Base-by-base conservation (phyloP, 768 basidiomycete genomes). In the Boletus rubroflammeus region DNA sequence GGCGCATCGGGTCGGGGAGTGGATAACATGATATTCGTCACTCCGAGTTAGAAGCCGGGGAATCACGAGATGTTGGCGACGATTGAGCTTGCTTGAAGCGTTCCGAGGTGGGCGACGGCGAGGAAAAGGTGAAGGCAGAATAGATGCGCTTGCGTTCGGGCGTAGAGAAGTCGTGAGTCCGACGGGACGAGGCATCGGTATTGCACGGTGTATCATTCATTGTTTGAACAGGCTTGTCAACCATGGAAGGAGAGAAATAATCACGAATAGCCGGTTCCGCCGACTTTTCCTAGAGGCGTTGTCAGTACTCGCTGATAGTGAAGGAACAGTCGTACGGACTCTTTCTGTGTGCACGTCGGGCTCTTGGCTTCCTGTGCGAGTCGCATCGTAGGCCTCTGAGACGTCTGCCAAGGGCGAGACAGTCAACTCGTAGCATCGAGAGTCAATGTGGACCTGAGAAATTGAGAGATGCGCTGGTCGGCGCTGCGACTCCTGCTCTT, bases 341-440 rank as follows among this genome's bases (percentile, higher is more conserved):
- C 76, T 81, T 63, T 79, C 72, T 47, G 75, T 63, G 54, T 71
- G 72, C 50, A 75, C 72, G 60, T 76, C 77, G 29, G 75, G 71
- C 53, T 68, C 69, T 52, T 73, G 71, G 43, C 73, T 70, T 21
- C 71, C 69, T 29, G 72, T 62, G 26, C 67, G 67, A 19, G 72
- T 58, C 28, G 73, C 71, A 45, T 84, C 84, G 64, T 86, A 89
- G 0, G 89, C 89, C 56, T 79, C 75, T 39, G 77, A 85, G 45
- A 91, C 83, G 67, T 91, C 88, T 35, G 89, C 89, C 60, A 91
- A 70, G 41, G 89, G 89, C 62, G 80, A 74, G 59, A 91, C 88
- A 5, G 88, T 91, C 59, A 90, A 66, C 62, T 89, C 88, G 64
- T 90, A 88, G 71, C 88, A 90, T 47, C 80, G 80, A n/a, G 88